Conservation (phyloP, 208 protist genomes). For the Crithidia thermophila region DNA sequence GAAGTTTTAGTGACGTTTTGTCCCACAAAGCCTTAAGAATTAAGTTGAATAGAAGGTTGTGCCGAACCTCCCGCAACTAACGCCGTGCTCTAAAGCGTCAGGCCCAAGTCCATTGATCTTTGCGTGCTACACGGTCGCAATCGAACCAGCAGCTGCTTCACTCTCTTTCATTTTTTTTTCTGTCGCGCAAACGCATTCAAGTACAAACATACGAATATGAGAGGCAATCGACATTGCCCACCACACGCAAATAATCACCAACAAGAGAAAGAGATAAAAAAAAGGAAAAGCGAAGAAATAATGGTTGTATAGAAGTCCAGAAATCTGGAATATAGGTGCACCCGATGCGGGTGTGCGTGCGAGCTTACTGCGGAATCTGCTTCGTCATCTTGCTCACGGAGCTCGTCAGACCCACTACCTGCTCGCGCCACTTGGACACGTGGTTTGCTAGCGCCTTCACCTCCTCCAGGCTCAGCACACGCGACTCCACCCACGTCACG, state of each 20-base stretch:
- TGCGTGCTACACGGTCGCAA: too few species aligned
- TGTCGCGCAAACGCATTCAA: background rate
- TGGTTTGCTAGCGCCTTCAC: constrained; percentile 74
- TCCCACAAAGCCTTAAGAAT: too few species aligned
- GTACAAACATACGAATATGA: constrained; percentile 7
- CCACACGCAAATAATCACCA: constrained; percentile 2
- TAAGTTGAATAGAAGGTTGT: too few species aligned
- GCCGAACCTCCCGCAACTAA: too few species aligned
- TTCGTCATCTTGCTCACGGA: constrained; percentile 51
- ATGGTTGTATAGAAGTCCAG: background rate
- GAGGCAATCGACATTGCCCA: background rate
- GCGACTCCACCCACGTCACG: constrained; percentile 90
- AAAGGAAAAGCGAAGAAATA: constrained; percentile 5
- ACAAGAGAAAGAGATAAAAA: constrained; percentile 8
- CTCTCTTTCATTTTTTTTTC: too few species aligned
- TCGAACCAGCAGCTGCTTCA: too few species aligned
- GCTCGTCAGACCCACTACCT: constrained; percentile 53
- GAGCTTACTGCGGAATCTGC: constrained; percentile 28
- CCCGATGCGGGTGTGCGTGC: background rate
- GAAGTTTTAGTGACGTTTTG: too few species aligned
- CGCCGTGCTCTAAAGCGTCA: too few species aligned
- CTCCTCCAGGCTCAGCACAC: constrained; percentile 82
- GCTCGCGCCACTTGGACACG: constrained; percentile 71
- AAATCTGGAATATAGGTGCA: background rate
- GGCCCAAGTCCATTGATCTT: too few species aligned